Base-by-base conservation (phyloP, 148 eudicot species). In the Camellia lanceoleosa region DNA sequence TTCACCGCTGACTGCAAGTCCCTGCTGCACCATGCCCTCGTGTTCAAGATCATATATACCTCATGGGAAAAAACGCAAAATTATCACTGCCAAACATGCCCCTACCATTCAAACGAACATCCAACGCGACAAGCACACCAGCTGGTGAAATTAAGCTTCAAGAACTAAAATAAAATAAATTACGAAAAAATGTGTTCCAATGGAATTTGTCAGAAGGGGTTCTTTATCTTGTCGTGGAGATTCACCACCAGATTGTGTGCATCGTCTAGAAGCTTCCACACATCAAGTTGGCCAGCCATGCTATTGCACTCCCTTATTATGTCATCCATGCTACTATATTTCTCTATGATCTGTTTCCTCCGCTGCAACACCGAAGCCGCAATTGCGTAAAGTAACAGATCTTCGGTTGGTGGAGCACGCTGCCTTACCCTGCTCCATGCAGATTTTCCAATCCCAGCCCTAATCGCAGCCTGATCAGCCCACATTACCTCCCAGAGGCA, bases 401-500 rank as follows among this genome's bases (percentile, higher is more conserved):
- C 97, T 19, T 96, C 99, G 0, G 98, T 96, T 5, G 99, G 99
- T 5, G 99, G 99, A 71, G 97, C 97, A 2, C 97, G 91, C 74
- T 86, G 95, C 86, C 99, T 91, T 82, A 92, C 92, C 88, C 91
- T 82, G 68, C 94, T 90, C 99, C 98, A 93, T 0, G 98, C 92
- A 13, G 98, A 92, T 77, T 93, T 96, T 41, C 97, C 97, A 0
- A 96, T 81, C 63, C 98, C 97, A 9, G 95, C 98, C 82, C 97
- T 84, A 67, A 92, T 88, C 10, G 99, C 99, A 3, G 97, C 95
- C 85, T 93, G 95, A 86, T 96, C 99, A 0, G 99, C 97, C 99
- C 99, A 96, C 97, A 96, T 91, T 16, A 96, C 98, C 80, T 96
- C 99, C 99, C 99, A 96, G 19, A 96, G 90, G 62, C 99, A 96